Evolutionary conservation across 75 land plant genomes (phyloP), one percentile per base, ranked within the genome.

Genomic region (Sequoiadendron giganteum): DNA sequence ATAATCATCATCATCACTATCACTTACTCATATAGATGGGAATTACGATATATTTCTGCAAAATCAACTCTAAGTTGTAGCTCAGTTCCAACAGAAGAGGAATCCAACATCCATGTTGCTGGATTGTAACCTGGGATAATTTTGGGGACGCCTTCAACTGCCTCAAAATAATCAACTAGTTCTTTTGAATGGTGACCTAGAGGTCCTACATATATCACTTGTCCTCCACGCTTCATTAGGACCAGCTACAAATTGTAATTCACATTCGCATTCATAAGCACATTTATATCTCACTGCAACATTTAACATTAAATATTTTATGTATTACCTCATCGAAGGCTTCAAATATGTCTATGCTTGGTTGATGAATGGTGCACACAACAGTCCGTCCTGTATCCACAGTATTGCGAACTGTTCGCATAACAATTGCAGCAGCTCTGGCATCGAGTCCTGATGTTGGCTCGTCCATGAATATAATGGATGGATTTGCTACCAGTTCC

Each of bases 391-490:
- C 97, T 21, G 97, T 96, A 54, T 96, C 95, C 55, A 96, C 97
- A 0, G 97, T 96, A 88, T 96, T 96, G 43, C 97, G 94, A 83
- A 96, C 96, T 14, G 96, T 91, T 85, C 97, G 90, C 96, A 96
- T 96, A 39, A 96, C 97, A 83, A 96, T 96, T 47, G 97, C 97
- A 40, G 97, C 97, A 43, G 97, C 97, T 32, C 97, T 92, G 3
- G 97, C 97, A 87, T 96, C 97, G 1, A 96, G 91, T 1, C 97
- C 97, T 49, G 95, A 93, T 28, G 97, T 96, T 72, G 97, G 96
- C 82, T 96, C 97, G 75, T 96, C 97, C 97, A 96, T 95, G 89
- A 96, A 96, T 52, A 96, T 92, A 16, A 96, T 96, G 19, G 97
- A 96, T 3, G 97, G 97, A 84, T 95, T 95, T 1, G 97, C 93